Conservation (phyloP, 306 rosid genomes). For the Corylus heterophylla region DNA sequence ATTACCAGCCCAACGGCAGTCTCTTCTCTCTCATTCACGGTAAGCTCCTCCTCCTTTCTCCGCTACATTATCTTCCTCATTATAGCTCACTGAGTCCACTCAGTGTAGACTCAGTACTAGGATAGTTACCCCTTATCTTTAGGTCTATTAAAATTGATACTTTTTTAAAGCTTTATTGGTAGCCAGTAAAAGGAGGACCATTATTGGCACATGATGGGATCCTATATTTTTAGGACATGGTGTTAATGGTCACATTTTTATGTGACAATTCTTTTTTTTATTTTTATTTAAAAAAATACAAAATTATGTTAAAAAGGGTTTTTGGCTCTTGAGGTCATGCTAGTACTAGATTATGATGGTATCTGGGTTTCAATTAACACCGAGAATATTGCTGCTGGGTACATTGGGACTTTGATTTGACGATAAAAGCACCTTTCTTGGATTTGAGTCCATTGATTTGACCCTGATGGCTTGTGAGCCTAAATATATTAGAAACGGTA, state of each 20-base stretch:
- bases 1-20: slow-evolving; percentile 79
- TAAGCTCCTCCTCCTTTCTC: slow-evolving; percentile 14
- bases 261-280: background rate
- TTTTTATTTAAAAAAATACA: no score
- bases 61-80: no score
- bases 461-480: no score
- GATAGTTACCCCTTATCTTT: background rate
- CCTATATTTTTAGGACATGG: no score
- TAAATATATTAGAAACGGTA: background rate
- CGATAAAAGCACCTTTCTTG: slow-evolving; percentile 12
- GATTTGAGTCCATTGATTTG: background rate
- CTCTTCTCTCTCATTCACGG: slow-evolving; percentile 88
- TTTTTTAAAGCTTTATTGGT: background rate
- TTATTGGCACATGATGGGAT: background rate
- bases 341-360: slow-evolving; percentile 24
- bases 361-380: slow-evolving; percentile 17
- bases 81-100: no score
- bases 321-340: no score
- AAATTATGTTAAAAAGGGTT: no score
- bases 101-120: background rate
- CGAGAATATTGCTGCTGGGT: slow-evolving; percentile 56
- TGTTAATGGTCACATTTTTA: no score
- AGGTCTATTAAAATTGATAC: background rate
- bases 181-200: no score
- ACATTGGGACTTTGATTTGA: slow-evolving; percentile 34